phyloP scores from a whole-genome alignment of 1,139 yeast species.

The Saccharomyces pastorianus region DNA sequence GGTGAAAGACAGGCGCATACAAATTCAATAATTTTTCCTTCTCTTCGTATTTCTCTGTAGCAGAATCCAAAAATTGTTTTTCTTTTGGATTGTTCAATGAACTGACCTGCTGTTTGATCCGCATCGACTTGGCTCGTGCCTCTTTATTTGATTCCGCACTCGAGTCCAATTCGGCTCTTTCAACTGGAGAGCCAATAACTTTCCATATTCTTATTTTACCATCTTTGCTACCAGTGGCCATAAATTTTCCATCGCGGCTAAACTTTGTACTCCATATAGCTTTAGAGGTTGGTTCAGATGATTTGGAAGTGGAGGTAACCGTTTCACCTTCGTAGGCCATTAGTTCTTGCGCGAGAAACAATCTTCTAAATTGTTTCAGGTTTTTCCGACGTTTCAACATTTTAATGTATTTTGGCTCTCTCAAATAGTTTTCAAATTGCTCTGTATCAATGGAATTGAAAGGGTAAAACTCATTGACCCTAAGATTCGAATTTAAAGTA shows the following conservation, averaged over 20 bases:
- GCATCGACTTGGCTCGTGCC: slow-evolving; percentile 4
- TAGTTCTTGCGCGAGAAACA: slow-evolving; percentile 79
- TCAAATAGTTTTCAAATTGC: slow-evolving; percentile 35
- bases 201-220: slow-evolving; percentile 66
- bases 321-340: slow-evolving; percentile 11
- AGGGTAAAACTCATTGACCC: slow-evolving; percentile 3
- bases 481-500: neutral
- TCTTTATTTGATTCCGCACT: slow-evolving; percentile 8
- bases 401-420: slow-evolving; percentile 48
- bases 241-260: slow-evolving; percentile 67
- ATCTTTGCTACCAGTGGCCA: slow-evolving; percentile 82
- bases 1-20: slow-evolving; percentile 75
- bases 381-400: slow-evolving; percentile 36
- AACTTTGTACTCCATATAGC: slow-evolving; percentile 71
- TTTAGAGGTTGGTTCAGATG: slow-evolving; percentile 16
- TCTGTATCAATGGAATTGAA: slow-evolving; percentile 23
- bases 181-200: slow-evolving; percentile 63
- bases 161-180: slow-evolving; percentile 40
- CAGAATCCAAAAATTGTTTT: slow-evolving; percentile 3
- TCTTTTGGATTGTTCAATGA: neutral
- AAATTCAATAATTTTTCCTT: slow-evolving; percentile 11
- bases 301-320: slow-evolving; percentile 2
- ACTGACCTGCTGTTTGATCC: slow-evolving; percentile 5
- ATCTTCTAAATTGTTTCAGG: slow-evolving; percentile 42
- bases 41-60: slow-evolving; percentile 3